Conservation (phyloP, 306 rosid genomes). For the Potentilla sterilis region DNA sequence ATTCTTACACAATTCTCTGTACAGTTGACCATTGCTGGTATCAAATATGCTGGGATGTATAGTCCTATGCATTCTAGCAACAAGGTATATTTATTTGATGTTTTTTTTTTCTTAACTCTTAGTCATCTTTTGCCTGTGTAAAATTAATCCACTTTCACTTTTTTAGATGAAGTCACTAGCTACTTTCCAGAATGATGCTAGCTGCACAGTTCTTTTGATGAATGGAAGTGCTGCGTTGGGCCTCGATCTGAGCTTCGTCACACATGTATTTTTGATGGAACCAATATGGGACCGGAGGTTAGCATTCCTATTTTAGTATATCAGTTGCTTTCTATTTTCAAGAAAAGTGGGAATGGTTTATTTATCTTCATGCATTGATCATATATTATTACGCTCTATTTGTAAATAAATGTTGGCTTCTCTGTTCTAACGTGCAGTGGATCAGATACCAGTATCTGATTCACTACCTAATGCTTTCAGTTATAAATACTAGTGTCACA, state of each 20-base stretch:
- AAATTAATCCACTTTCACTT: slow-evolving; percentile 29
- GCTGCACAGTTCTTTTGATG: slow-evolving; percentile 90
- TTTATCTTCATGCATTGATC: not conserved
- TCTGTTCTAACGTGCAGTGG: not conserved
- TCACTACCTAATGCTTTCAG: not conserved
- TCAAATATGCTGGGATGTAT: slow-evolving; percentile 84
- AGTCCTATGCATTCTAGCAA: slow-evolving; percentile 85
- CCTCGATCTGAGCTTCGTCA: slow-evolving; percentile 92
- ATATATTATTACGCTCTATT: not conserved
- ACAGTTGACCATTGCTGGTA: slow-evolving; percentile 79
- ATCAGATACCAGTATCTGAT: not conserved
- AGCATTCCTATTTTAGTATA: not conserved
- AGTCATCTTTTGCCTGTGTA: slow-evolving; percentile 4
- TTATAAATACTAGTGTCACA: not conserved
- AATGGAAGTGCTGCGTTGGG: slow-evolving; percentile 99
- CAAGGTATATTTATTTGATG: slow-evolving; percentile 49
- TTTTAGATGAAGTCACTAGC: slow-evolving; percentile 80
- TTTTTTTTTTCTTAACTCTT: not conserved
- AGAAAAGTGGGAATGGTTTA: not conserved
- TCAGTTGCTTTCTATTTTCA: not conserved
- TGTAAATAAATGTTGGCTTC: not conserved
- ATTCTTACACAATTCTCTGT: slow-evolving; percentile 26
- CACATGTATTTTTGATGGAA: slow-evolving; percentile 89
- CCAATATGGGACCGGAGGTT: slow-evolving; percentile 99
- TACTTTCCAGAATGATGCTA: slow-evolving; percentile 73